A percentile compares a stretch with the other conserved stretches of the same genome.
Evolutionary conservation across 768 basidiomycete species (phyloP).

Genomic region (Fomitopsis pulvina): DNA sequence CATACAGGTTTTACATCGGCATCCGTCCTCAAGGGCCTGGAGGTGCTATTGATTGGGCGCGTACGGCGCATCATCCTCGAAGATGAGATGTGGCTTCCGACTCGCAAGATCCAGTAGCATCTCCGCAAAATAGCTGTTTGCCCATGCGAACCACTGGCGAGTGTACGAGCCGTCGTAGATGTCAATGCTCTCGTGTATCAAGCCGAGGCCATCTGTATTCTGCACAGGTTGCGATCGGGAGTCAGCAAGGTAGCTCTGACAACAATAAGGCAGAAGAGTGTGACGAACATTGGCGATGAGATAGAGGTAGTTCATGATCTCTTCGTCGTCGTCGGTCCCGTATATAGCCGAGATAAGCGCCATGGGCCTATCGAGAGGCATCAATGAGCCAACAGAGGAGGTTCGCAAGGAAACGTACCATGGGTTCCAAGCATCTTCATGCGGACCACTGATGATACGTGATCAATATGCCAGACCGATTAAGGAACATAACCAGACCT

Average conservation of each 20-base stretch:
- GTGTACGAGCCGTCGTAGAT: constrained; percentile 59
- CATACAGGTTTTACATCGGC: too few species aligned
- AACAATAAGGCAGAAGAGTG: constrained; percentile 18
- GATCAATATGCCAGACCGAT: neutral
- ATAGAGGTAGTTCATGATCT: constrained; percentile 58
- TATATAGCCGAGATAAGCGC: constrained; percentile 70
- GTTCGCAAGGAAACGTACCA: constrained; percentile 35
- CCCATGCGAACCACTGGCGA: constrained; percentile 79
- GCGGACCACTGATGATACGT: constrained; percentile 52
- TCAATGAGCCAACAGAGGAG: neutral
- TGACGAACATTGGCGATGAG: constrained; percentile 60
- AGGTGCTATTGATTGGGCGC: constrained; percentile 35
- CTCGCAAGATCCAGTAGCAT: constrained; percentile 73
- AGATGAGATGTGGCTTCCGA: constrained; percentile 63
- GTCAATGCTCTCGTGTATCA: constrained; percentile 70
- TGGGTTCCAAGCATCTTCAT: constrained; percentile 65
- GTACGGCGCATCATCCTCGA: constrained; percentile 51
- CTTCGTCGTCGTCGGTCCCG: constrained; percentile 65
- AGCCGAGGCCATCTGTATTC: constrained; percentile 70
- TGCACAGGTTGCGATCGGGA: constrained; percentile 24
- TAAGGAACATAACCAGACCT: constrained; percentile 14
- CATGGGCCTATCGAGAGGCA: constrained; percentile 53
- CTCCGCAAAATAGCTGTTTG: constrained; percentile 78
- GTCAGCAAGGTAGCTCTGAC: neutral
- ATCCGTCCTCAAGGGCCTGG: too few species aligned